phyloP scores from a whole-genome alignment of 2,329 filamentous ascomycete genomes.

The Penicillium nordicum region DNA sequence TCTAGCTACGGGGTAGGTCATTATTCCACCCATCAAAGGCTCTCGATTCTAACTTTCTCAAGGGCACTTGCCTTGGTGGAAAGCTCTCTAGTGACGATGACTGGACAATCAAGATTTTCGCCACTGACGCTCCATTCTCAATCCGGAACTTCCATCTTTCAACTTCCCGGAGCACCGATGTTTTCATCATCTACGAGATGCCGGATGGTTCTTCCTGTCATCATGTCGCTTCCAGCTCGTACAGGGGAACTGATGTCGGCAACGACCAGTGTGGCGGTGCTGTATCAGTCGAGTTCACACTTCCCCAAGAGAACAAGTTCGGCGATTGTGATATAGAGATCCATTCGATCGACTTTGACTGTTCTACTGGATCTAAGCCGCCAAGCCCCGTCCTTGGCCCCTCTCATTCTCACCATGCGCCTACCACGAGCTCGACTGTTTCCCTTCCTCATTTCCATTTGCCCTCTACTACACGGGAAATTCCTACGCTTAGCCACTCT shows the following conservation, averaged over 20 bases:
- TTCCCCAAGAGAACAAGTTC: constrained; percentile 53
- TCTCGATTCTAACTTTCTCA: constrained; percentile 13
- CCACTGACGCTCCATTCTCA: constrained; percentile 56
- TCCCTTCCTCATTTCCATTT: not conserved
- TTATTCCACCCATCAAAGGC: not conserved
- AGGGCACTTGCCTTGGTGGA: constrained; percentile 61
- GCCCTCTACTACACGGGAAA: not conserved
- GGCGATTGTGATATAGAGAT: constrained; percentile 65
- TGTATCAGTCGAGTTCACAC: constrained; percentile 66
- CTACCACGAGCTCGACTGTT: not conserved
- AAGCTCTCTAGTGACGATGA: constrained; percentile 53
- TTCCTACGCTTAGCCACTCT: not conserved
- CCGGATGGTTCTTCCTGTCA: constrained; percentile 75
- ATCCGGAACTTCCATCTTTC: constrained; percentile 69
- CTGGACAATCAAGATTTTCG: constrained; percentile 15
- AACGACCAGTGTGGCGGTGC: constrained; percentile 92
- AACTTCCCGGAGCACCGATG: constrained; percentile 68
- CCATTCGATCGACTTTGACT: constrained; percentile 20
- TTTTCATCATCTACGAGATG: constrained; percentile 85
- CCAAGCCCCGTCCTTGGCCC: not conserved
- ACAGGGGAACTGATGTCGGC: constrained; percentile 63
- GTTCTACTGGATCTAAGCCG: constrained; percentile 15
- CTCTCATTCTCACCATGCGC: not conserved
- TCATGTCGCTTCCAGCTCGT: constrained; percentile 65
- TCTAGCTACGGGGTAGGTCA: constrained; percentile 42